Evolutionary conservation across 257 asterid species (phyloP), one percentile per base, ranked within the genome.

Genomic region (Solanum appendiculatum): DNA sequence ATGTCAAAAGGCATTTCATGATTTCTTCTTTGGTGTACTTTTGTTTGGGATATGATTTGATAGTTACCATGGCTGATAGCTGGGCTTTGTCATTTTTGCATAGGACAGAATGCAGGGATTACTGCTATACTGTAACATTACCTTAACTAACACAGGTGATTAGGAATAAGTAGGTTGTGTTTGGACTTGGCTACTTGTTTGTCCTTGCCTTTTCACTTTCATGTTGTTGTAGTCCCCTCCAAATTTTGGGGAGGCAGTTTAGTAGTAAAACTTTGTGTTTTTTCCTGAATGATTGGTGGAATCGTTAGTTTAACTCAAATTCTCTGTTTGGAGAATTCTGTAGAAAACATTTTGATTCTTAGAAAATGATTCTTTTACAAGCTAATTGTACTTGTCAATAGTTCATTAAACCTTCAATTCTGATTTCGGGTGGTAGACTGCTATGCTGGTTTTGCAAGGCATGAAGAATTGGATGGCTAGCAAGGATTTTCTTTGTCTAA

Each of bases 91-190:
- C 68, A 34, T 84, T 69, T 72, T 80, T 85, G 68, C 85, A 27
- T 81, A 40, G 74, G 78, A 77, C 86, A 27, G 40, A 82, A 80
- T 66, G 56, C 87, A 36, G 89, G 77, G 90, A 58, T 77, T 88
- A 15, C 88, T 70, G 90, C 64, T 72, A 73, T 78, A 60, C 84
- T 80, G 75, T 87, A 46, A 63, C 87, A 87, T 83, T 80, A 86
- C 78, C 66, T 89, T 85, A 82, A 87, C 86, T 88, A 60, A 64
- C 82, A 82, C 78, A 74, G 29, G 66, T 54, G 86, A 87, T 74
- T 29, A 81, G 86, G 86, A 80, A 74, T 51, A 73, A 87, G 68
- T 66, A 88, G 64, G 82, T 83, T 84, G 66, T 56, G 81, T 86
- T 86, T 84, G 85, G 51, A 63, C 86, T 90, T 56, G 70, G 87